phyloP scores from a whole-genome alignment of 2,329 filamentous ascomycete species.

The Verticillium alfalfae region DNA sequence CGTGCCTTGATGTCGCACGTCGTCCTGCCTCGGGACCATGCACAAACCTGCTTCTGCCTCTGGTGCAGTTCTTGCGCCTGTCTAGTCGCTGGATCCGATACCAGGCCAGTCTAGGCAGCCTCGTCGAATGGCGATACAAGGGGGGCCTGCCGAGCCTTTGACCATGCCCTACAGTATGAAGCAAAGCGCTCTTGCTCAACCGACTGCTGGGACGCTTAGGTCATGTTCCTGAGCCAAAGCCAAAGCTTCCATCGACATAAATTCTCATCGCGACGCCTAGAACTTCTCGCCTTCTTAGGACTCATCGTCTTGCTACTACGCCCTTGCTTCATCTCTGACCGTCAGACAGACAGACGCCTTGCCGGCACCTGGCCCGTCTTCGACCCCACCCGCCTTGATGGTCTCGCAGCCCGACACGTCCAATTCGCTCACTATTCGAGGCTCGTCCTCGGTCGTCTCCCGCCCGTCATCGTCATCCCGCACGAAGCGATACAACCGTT shows the following conservation, averaged over 20 bases:
- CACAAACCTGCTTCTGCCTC: neutral
- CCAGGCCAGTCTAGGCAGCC: neutral
- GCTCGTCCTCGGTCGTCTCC: constrained; percentile 57
- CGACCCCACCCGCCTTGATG: constrained; percentile 47
- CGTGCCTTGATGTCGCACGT: neutral
- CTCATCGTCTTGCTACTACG: too few relatives aligned
- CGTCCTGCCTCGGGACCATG: neutral
- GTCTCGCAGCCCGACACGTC: constrained; percentile 56
- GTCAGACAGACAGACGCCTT: constrained; percentile 57
- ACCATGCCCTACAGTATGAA: neutral
- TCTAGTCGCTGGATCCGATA: neutral
- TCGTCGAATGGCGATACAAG: neutral
- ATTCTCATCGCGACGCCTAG: too few relatives aligned
- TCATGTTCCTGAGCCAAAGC: neutral
- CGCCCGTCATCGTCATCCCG: constrained; percentile 53
- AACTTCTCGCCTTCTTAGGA: neutral
- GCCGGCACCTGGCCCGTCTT: constrained; percentile 65
- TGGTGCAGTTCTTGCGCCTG: too few relatives aligned
- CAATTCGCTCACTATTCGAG: constrained; percentile 52
- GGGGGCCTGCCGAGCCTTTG: neutral
- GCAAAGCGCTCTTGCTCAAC: neutral
- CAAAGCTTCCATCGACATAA: neutral
- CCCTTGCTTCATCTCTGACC: neutral
- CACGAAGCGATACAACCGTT: constrained; percentile 70
- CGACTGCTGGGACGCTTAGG: neutral